A percentile compares a stretch with the other conserved stretches of the same genome.
These are phyloP conservation scores for Dendrobium nobile DNA, from an alignment of 106 monocot genomes.

Conservation along the genomic window DNA sequence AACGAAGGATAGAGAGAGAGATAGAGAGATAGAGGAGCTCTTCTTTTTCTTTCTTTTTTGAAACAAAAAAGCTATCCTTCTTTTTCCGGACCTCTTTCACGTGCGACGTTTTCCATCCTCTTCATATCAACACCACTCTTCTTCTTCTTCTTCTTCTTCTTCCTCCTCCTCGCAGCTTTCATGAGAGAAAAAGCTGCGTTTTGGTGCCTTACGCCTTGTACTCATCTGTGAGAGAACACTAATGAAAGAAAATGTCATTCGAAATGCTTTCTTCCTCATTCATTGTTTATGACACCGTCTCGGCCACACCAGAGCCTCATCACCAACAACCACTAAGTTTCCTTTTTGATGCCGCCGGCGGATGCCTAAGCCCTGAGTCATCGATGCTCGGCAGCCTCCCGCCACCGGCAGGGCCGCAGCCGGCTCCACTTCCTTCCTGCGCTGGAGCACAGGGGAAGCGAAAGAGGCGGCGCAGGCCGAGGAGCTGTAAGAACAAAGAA, in stretches of 20 bases:
- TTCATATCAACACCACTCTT: constrained; percentile 3
- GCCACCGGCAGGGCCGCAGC: neutral
- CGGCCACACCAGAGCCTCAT: constrained; percentile 16
- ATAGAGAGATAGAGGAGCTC: neutral
- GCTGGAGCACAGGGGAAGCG: constrained; percentile 19
- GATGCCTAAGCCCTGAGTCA: neutral
- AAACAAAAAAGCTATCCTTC: constrained; percentile 17
- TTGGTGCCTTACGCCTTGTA: constrained; percentile 5
- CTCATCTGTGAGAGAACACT: too few species aligned
- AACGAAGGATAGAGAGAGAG: constrained; percentile 15
- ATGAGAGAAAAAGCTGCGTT: constrained; percentile 21
- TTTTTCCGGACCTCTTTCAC: constrained; percentile 23
- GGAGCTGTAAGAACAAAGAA: constrained; percentile 79
- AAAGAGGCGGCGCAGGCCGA: constrained; percentile 64
- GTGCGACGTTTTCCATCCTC: constrained; percentile 17
- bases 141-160: neutral
- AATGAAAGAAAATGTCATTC: constrained; percentile 28
- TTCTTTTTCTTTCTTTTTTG: constrained; percentile 9
- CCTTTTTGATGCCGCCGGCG: constrained; percentile 20
- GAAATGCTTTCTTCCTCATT: constrained; percentile 29
- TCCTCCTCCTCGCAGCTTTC: neutral
- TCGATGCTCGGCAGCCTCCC: neutral
- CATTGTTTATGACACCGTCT: constrained; percentile 46
- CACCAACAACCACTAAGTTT: constrained; percentile 10
- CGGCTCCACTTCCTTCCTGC: neutral